Evolutionary conservation across 2,329 filamentous ascomycete species (phyloP).

Genomic region (Aspergillus versicolor): DNA sequence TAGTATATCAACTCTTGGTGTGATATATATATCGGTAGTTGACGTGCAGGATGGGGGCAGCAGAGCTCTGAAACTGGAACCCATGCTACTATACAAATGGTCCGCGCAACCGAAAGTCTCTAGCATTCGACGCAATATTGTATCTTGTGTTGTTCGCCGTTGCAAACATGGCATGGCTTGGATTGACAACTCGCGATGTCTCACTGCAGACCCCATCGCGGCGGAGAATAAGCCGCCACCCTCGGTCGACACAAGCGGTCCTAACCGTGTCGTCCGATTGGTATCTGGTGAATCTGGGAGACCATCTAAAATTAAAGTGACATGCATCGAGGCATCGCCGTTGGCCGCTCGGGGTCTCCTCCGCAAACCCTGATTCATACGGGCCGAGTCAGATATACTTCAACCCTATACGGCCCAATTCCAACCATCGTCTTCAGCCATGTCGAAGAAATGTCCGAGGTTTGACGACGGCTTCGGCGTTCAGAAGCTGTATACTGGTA

Average conservation of each 20-base stretch:
- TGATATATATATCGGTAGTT: too few relatives aligned
- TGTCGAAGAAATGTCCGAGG: conserved; percentile 4
- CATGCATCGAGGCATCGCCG: background rate
- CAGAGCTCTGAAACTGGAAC: too few relatives aligned
- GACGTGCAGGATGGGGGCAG: too few relatives aligned
- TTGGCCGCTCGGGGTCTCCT: background rate
- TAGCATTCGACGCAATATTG: background rate
- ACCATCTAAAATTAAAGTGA: background rate
- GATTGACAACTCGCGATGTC: background rate
- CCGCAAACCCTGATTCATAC: conserved; percentile 9
- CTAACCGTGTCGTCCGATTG: background rate
- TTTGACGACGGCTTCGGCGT: conserved; percentile 2
- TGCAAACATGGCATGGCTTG: background rate
- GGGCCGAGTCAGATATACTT: conserved; percentile 5
- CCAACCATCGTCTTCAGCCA: background rate
- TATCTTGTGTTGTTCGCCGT: background rate
- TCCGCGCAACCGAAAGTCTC: background rate
- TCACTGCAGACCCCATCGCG: background rate
- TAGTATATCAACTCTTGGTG: too few relatives aligned
- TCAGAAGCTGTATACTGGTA: background rate
- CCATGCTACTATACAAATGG: too few relatives aligned
- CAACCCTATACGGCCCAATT: background rate
- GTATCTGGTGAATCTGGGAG: background rate
- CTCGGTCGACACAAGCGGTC: conserved; percentile 1
- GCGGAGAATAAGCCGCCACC: background rate